phyloP scores from a whole-genome alignment of 106 monocot species.

The Dactylorhiza incarnata region DNA sequence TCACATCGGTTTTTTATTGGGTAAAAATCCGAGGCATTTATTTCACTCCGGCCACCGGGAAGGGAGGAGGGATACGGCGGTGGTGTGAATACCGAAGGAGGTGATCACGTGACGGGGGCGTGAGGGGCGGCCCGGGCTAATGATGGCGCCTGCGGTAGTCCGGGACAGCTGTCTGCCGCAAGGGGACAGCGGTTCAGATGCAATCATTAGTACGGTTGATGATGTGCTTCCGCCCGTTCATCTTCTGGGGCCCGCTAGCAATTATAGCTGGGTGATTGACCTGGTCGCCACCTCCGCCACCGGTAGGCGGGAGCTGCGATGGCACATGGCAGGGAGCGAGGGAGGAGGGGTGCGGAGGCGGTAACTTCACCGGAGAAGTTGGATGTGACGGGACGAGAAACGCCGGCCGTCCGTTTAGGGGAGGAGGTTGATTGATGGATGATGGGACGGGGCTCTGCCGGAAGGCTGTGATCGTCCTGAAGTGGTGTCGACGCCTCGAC shows the following conservation, averaged over 20 bases:
- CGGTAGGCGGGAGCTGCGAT: too few relatives aligned
- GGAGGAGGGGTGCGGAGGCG: not conserved
- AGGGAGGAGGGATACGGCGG: too few relatives aligned
- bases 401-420: not conserved
- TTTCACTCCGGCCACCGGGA: not conserved
- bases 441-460: not conserved
- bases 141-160: not conserved
- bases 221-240: not conserved
- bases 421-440: not conserved
- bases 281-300: not conserved
- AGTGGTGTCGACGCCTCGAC: not conserved
- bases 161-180: not conserved
- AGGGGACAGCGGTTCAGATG: constrained; percentile 1
- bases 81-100: not conserved
- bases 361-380: not conserved
- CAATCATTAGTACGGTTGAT: not conserved
- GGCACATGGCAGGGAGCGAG: not conserved
- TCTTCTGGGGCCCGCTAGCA: not conserved
- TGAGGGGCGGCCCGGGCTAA: not conserved
- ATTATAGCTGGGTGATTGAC: constrained; percentile 3
- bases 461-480: not conserved
- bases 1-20: not conserved
- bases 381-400: not conserved
- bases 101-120: not conserved
- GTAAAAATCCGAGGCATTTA: not conserved